These are phyloP conservation scores for Trametes gibbosa DNA, from an alignment of 768 basidiomycete species.

Conservation along the genomic window DNA sequence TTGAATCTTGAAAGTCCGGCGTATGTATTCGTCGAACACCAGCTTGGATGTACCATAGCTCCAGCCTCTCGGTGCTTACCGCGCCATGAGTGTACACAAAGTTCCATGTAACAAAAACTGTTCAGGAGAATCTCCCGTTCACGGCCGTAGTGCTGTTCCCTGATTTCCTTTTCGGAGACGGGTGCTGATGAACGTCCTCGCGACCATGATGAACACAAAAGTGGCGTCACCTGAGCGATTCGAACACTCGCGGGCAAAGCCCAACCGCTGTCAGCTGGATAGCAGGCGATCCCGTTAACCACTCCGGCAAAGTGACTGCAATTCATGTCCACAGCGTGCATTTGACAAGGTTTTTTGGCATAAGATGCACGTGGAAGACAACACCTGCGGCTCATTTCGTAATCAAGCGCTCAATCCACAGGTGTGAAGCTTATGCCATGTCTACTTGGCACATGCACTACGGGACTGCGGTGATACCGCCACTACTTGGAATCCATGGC, in stretches of 20 bases:
- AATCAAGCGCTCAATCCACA: too few species aligned
- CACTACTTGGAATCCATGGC: too few species aligned
- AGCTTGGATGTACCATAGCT: not conserved
- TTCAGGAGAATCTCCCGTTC: too few species aligned
- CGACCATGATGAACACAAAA: too few species aligned
- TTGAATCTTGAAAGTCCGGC: not conserved
- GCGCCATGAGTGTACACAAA: not conserved
- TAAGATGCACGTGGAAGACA: too few species aligned
- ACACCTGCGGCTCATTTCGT: too few species aligned
- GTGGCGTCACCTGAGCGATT: conserved; percentile 13
- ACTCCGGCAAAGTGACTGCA: conserved; percentile 88
- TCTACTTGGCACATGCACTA: too few species aligned
- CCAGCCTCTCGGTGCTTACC: not conserved
- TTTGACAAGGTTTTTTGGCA: too few species aligned
- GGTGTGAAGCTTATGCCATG: too few species aligned
- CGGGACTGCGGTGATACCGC: too few species aligned
- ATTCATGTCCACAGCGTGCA: too few species aligned
- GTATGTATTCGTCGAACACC: not conserved
- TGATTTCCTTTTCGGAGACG: not conserved
- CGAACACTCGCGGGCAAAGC: conserved; percentile 16
- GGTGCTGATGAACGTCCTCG: too few species aligned
- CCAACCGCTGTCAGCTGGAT: conserved; percentile 23
- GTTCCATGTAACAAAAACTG: not conserved
- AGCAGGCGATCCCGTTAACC: conserved; percentile 67
- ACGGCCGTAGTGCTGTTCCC: not conserved